Evolutionary conservation across 2,329 filamentous ascomycete species (phyloP), one percentile per base, ranked within the genome.

Genomic region (Venturia aucupariae): DNA sequence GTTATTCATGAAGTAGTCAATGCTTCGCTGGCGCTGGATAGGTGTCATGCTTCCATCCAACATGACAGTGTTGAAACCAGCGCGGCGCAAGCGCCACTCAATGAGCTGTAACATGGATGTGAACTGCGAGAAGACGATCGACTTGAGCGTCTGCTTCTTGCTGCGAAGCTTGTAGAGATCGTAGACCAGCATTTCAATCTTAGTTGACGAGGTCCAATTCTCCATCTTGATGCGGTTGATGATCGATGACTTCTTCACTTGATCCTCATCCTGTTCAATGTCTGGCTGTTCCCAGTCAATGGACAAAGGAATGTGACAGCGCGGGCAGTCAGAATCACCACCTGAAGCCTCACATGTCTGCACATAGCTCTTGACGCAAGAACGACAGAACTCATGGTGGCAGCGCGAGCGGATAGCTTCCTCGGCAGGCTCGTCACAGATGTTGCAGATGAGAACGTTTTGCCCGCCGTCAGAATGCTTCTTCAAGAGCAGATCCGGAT

Each of bases 201-300:
- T 99, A 67, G 92, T 97, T 0, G 92, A 97, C 0, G 91, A 96
- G 0, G 92, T 96, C 94, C 94, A 99, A 71, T 97, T 90, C 74
- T 96, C 90, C 92, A 97, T 97, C 76, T 93, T 91, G 78, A 99
- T 97, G 64, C 94, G 90, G 75, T 97, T 97, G 81, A 97, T 95
- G 75, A 99, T 99, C 1, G 92, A 96, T 17, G 87, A 92, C 77
- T 97, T 97, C 82, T 96, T 97, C 66, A 96, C 86, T 7, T 87
- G 78, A 1, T 86, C 82, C 74, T 93, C 90, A 67, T 97, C 90
- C 75, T 97, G 92, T 76, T 96, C 92, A 63, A 97, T 92, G 69
- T 96, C 92, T 0, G 92, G 91, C 76, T 97, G 92, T 73, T 97
- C 93, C 46, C 97, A 86, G 75, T 99, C 94, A 69, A 99, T 96